Conservation (phyloP, 1,284 basidiomycete species). For the Leccinum variabile region DNA sequence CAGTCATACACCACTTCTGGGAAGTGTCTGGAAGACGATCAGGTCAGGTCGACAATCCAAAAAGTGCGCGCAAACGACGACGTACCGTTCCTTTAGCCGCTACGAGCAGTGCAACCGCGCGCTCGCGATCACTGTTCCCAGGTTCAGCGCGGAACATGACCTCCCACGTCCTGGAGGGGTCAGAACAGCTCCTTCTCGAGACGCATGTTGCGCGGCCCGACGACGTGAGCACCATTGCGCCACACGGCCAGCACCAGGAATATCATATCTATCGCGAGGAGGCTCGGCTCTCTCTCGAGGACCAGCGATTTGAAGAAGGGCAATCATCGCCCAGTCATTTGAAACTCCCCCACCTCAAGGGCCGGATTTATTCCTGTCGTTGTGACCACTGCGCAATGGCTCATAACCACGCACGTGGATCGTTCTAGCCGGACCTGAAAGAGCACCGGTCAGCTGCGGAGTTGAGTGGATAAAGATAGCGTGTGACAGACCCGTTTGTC, state of each 20-base stretch:
- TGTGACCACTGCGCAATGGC: constrained; percentile 44
- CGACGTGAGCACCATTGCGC: constrained; percentile 87
- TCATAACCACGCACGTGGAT: constrained; percentile 61
- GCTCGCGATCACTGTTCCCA: too few species aligned
- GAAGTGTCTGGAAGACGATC: too few species aligned
- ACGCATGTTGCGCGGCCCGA: constrained; percentile 79
- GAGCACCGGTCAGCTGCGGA: constrained; percentile 22
- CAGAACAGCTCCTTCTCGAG: constrained; percentile 92
- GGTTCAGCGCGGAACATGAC: too few species aligned
- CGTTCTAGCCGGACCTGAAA: constrained; percentile 70
- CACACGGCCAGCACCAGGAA: constrained; percentile 76
- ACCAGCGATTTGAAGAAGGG: constrained; percentile 41
- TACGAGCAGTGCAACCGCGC: too few species aligned
- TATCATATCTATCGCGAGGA: constrained; percentile 41
- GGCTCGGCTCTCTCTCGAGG: constrained; percentile 39
- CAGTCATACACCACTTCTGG: too few species aligned
- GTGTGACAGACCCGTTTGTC: constrained; percentile 49
- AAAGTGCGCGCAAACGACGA: too few species aligned
- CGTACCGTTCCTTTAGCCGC: too few species aligned
- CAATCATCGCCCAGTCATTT: constrained; percentile 49
- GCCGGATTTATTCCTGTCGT: constrained; percentile 48
- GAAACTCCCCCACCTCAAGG: constrained; percentile 41
- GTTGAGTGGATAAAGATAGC: constrained; percentile 6
- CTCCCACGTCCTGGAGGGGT: constrained; percentile 52
- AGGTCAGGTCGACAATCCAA: too few species aligned